Percentiles rank a stretch among this genome's conserved stretches.
These are phyloP conservation scores for Talaromyces adpressus DNA, from an alignment of 495 filamentous ascomycete species.

Conservation along the genomic window DNA sequence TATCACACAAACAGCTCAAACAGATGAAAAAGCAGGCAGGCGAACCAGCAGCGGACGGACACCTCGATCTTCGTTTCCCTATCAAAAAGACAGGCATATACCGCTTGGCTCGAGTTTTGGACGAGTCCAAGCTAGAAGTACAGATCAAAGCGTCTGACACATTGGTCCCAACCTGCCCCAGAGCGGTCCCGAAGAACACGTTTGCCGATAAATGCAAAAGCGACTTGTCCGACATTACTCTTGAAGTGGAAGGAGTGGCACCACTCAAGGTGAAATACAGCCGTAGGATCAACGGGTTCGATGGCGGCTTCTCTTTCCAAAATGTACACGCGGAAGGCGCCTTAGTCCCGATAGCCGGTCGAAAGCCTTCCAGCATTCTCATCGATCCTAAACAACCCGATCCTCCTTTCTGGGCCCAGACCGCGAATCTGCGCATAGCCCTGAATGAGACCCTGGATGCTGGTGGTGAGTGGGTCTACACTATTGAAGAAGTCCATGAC, in stretches of 20 bases:
- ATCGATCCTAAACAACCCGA: slow-evolving; percentile 46
- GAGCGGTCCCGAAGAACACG: slow-evolving; percentile 59
- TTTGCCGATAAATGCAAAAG: slow-evolving; percentile 65
- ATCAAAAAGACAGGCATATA: slow-evolving; percentile 83
- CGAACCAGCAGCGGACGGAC: slow-evolving; percentile 37
- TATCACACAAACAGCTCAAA: slow-evolving; percentile 64
- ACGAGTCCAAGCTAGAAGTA: slow-evolving; percentile 90
- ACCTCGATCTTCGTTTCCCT: slow-evolving; percentile 53
- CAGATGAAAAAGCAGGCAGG: slow-evolving; percentile 56
- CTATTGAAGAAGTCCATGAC: slow-evolving; percentile 86
- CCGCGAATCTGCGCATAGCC: slow-evolving; percentile 65
- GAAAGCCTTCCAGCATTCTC: slow-evolving; percentile 47
- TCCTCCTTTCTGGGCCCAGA: slow-evolving; percentile 72
- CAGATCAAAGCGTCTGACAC: slow-evolving; percentile 65
- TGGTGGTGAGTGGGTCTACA: slow-evolving; percentile 78
- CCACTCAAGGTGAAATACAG: slow-evolving; percentile 92
- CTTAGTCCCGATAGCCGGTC: slow-evolving; percentile 61
- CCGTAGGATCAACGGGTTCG: slow-evolving; percentile 66
- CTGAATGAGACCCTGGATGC: slow-evolving; percentile 79
- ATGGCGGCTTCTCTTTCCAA: slow-evolving; percentile 74
- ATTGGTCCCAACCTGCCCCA: slow-evolving; percentile 77
- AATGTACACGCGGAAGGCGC: slow-evolving; percentile 87
- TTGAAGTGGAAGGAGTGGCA: slow-evolving; percentile 81
- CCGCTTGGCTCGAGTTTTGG: slow-evolving; percentile 72
- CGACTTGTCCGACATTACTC: slow-evolving; percentile 75